phyloP scores from a whole-genome alignment of 805 yeast species.

The Dipodascus geniculatus region DNA sequence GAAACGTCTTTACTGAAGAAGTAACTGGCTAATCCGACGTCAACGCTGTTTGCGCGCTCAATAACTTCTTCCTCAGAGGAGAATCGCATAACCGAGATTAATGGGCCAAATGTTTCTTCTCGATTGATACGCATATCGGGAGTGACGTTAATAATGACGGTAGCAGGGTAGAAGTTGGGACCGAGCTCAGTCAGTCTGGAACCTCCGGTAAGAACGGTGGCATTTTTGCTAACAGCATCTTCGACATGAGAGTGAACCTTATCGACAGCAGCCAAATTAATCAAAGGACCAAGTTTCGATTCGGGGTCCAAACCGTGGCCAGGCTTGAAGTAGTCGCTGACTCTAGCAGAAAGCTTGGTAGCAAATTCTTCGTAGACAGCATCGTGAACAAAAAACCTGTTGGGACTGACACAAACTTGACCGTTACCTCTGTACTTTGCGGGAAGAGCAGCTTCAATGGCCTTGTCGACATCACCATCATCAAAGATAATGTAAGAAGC shows the following conservation, averaged over 20 bases:
- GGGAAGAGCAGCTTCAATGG: slow-evolving; percentile 53
- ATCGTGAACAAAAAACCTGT: slow-evolving; percentile 55
- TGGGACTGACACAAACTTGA: slow-evolving; percentile 76
- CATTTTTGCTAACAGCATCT: slow-evolving; percentile 59
- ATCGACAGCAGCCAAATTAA: slow-evolving; percentile 46
- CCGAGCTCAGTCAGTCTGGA: slow-evolving; percentile 42
- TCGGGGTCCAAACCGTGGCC: slow-evolving; percentile 51
- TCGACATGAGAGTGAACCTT: slow-evolving; percentile 52
- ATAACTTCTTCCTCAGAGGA: slow-evolving; percentile 53
- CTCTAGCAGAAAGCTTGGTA: slow-evolving; percentile 34
- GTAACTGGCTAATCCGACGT: slow-evolving; percentile 71
- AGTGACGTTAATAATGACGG: slow-evolving; percentile 52
- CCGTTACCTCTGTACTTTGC: slow-evolving; percentile 69
- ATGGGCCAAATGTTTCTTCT: slow-evolving; percentile 80
- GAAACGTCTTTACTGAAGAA: slow-evolving; percentile 47
- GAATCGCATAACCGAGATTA: slow-evolving; percentile 60
- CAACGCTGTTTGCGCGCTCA: slow-evolving; percentile 48
- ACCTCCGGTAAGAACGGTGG: slow-evolving; percentile 55
- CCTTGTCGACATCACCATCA: slow-evolving; percentile 56
- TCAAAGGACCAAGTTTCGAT: slow-evolving; percentile 70
- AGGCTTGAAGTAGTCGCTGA: slow-evolving; percentile 32
- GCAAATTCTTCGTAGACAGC: slow-evolving; percentile 53
- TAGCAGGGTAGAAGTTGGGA: slow-evolving; percentile 52
- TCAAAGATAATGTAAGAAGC: slow-evolving; percentile 69
- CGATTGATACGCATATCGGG: slow-evolving; percentile 41